Percentiles rank a stretch among this genome's conserved stretches.
Evolutionary conservation across 306 rosid genomes (phyloP).

Genomic region (Vigna trinervia): DNA sequence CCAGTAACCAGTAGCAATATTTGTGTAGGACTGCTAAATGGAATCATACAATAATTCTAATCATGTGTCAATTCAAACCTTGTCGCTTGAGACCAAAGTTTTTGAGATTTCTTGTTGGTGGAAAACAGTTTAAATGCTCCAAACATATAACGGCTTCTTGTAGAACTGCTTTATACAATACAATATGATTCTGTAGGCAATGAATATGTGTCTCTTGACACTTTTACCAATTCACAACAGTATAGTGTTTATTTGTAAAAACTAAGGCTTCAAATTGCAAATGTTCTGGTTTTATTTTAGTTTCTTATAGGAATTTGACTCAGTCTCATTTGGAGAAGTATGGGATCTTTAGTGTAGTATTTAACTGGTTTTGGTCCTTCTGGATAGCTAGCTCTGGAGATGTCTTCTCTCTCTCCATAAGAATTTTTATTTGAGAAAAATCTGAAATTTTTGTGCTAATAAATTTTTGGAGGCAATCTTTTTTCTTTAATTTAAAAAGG

Average conservation of each 20-base stretch:
- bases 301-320: no score
- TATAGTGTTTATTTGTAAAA: not conserved
- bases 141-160: constrained; percentile 39
- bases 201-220: constrained; percentile 28
- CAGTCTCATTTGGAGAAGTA: no score
- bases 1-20: not conserved
- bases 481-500: constrained; percentile 26
- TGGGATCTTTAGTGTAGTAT: no score
- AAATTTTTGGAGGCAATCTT: not conserved
- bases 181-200: constrained; percentile 39
- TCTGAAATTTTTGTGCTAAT: not conserved
- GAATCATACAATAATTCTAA: constrained; percentile 17
- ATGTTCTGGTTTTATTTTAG: not conserved
- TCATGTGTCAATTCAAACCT: constrained; percentile 28
- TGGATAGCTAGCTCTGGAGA: no score
- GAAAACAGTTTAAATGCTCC: constrained; percentile 35
- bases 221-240: constrained; percentile 9
- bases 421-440: no score
- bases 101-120: constrained; percentile 34
- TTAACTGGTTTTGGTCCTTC: no score
- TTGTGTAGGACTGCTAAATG: constrained; percentile 1
- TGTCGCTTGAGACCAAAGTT: constrained; percentile 50
- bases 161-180: constrained; percentile 35
- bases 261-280: not conserved
- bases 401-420: no score